Evolutionary conservation across 2,329 filamentous ascomycete species (phyloP).

Genomic region (Lecanicillium sp.): DNA sequence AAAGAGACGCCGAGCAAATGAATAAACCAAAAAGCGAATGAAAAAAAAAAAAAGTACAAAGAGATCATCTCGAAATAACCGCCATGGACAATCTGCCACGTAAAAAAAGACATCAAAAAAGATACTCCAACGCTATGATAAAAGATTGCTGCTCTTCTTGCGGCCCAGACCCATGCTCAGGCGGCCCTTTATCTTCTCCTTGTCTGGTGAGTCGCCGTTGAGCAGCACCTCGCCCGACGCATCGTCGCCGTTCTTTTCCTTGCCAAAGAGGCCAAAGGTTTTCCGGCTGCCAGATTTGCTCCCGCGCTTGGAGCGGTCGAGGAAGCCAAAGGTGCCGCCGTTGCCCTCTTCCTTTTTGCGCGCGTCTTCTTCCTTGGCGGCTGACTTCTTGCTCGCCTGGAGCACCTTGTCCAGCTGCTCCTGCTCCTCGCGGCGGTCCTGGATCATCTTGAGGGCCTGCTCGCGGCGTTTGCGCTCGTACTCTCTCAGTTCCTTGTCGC

Average conservation of each 20-base stretch:
- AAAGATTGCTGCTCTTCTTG: constrained; percentile 59
- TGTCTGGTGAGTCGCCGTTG: constrained; percentile 30
- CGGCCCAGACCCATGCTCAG: constrained; percentile 62
- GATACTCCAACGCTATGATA: constrained; percentile 21
- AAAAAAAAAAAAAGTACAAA: constrained; percentile 7
- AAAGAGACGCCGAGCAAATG: not conserved
- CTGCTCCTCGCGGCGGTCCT: constrained; percentile 49
- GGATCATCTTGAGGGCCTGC: constrained; percentile 49
- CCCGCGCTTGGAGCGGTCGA: constrained; percentile 63
- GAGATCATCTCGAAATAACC: too few relatives aligned
- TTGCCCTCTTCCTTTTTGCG: constrained; percentile 35
- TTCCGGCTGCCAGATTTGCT: constrained; percentile 76
- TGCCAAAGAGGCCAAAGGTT: constrained; percentile 62
- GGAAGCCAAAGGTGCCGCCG: constrained; percentile 39
- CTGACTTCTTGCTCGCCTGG: constrained; percentile 59
- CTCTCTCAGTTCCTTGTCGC: constrained; percentile 33
- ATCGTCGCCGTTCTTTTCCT: constrained; percentile 34
- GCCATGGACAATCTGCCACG: not conserved
- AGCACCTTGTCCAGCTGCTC: constrained; percentile 57
- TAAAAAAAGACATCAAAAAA: too few relatives aligned
- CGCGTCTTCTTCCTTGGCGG: constrained; percentile 44
- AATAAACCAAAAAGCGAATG: not conserved
- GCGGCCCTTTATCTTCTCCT: constrained; percentile 54
- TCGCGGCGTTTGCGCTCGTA: constrained; percentile 37
- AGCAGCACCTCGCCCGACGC: constrained; percentile 11